phyloP scores from a whole-genome alignment of 1,284 basidiomycete species.

The Violaceomyces palustris region DNA sequence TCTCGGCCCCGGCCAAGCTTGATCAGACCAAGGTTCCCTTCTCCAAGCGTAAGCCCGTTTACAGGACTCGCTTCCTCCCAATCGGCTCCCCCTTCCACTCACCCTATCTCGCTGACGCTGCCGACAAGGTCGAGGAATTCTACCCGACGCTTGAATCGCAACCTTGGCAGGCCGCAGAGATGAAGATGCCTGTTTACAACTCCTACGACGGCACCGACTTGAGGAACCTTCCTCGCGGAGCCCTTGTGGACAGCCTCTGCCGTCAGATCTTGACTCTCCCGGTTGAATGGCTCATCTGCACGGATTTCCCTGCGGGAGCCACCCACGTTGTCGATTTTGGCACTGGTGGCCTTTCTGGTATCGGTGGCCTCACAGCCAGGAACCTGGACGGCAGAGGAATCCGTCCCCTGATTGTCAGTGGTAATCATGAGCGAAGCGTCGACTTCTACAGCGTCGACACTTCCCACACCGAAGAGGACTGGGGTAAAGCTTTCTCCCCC shows the following conservation, averaged over 20 bases:
- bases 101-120: conserved; percentile 69
- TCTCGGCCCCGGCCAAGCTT: conserved; percentile 74
- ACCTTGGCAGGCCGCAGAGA: conserved; percentile 67
- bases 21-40: conserved; percentile 92
- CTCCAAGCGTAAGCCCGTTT: conserved; percentile 88
- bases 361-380: conserved; percentile 79
- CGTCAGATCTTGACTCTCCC: conserved; percentile 79
- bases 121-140: conserved; percentile 69
- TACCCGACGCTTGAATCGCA: conserved; percentile 51
- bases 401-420: conserved; percentile 58
- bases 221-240: neutral
- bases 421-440: conserved; percentile 5
- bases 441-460: conserved; percentile 61
- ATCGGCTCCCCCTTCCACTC: conserved; percentile 94
- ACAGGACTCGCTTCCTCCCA: conserved; percentile 83
- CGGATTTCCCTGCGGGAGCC: conserved; percentile 69
- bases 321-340: conserved; percentile 91
- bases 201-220: conserved; percentile 60
- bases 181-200: conserved; percentile 79
- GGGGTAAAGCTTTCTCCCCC: too few relatives aligned
- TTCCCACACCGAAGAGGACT: conserved; percentile 72
- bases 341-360: conserved; percentile 84
- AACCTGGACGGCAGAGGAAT: conserved; percentile 88
- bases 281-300: conserved; percentile 86
- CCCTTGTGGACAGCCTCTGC: conserved; percentile 8